Evolutionary conservation across 2,329 filamentous ascomycete species (phyloP), one percentile per base, ranked within the genome.

Genomic region (Ascochyta clinopodiicola): DNA sequence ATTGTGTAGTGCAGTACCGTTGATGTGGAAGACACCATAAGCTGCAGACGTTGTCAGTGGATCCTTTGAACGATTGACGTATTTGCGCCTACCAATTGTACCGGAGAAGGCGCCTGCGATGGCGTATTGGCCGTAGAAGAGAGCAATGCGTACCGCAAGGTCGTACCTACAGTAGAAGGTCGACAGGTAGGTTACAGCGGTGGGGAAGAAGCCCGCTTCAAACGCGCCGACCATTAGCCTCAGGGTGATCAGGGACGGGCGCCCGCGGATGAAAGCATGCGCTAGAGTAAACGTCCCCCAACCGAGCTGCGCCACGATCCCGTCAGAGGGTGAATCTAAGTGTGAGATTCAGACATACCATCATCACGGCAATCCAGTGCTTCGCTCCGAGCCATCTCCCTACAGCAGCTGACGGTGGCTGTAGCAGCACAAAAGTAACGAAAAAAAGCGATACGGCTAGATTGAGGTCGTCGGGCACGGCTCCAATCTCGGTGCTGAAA

Each of bases 201-300:
- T 78, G 6, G 82, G 79, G 53, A 83, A 84, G 70, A 85, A 85
- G 0, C 81, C 83, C 0, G 82, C 82, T 68, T 86, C 84, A 31
- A 70, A 74, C 7, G 72, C 66, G 31, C 82, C 75, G 7, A 84
- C 61, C 52, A 67, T 51, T 0, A 70, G 44, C 21, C 66, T 53
- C 21, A 67, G 39, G 25, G 61, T 54, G 21, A 69, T 61, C n/a
- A 70, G 57, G 13, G 63, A 57, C 4, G 37, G 32, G 10, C 55
- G 52, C 3, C 57, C 63, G 34, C 50, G 62, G 29, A 69, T 62
- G 40, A 64, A 66, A 2, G 65, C 62, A 37, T 71, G 65, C 15
- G 59, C 58, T 32, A 69, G 17, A 29, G 67, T 70, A 35, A 62
- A 57, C 10, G 59, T 36, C 12, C 66, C 68, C 67, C 67, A 69